phyloP scores from a whole-genome alignment of 2,329 filamentous ascomycete genomes.

The Alternaria tenuissima region DNA sequence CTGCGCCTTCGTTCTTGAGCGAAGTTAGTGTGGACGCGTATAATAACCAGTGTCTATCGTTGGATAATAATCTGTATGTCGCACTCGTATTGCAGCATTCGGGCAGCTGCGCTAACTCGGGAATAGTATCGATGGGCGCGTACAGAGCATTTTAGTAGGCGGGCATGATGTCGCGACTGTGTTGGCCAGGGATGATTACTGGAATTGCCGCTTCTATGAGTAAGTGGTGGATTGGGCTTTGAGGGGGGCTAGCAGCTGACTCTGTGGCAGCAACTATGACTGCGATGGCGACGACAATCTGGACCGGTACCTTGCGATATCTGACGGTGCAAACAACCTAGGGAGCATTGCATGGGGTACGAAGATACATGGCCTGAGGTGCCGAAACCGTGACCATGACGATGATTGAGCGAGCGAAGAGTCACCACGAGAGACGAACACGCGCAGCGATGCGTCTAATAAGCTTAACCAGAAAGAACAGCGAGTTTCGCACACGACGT shows the following conservation, averaged over 20 bases:
- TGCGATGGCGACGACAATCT: slow-evolving; percentile 32
- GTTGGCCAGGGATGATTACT: slow-evolving; percentile 36
- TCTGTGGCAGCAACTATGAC: slow-evolving; percentile 38
- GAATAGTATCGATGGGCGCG: slow-evolving; percentile 45
- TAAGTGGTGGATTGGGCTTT: slow-evolving; percentile 22
- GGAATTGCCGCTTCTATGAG: slow-evolving; percentile 49
- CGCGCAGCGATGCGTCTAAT: neutral
- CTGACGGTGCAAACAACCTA: slow-evolving; percentile 46
- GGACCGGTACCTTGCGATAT: slow-evolving; percentile 31
- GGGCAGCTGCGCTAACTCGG: neutral
- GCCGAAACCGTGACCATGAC: slow-evolving; percentile 28
- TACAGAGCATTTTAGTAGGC: slow-evolving; percentile 43
- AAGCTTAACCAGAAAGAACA: neutral
- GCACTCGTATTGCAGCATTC: neutral
- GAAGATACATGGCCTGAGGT: slow-evolving; percentile 39
- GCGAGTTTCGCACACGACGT: neutral
- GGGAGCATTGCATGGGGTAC: slow-evolving; percentile 39
- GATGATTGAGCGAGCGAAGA: slow-evolving; percentile 12
- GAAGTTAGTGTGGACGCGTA: slow-evolving; percentile 44
- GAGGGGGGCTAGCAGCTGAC: neutral
- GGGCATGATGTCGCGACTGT: slow-evolving; percentile 40
- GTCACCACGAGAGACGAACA: neutral
- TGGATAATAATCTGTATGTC: slow-evolving; percentile 46
- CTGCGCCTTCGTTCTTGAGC: slow-evolving; percentile 41
- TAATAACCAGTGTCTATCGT: slow-evolving; percentile 39